phyloP scores from a whole-genome alignment of 192 early-diverging fungal species.

The Coemansia sp. region DNA sequence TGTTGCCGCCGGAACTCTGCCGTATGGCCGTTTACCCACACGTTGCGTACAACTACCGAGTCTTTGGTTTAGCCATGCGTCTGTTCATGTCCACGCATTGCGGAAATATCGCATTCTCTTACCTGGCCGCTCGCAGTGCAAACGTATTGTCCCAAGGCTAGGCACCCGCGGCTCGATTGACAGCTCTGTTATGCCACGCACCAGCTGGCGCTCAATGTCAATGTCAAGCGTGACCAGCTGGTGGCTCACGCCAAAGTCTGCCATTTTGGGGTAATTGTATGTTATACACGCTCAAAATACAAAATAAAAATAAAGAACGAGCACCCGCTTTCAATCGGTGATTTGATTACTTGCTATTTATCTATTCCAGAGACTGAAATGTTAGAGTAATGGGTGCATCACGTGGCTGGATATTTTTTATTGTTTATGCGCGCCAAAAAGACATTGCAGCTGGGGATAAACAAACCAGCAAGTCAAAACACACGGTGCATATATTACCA shows the following conservation, averaged over 20 bases:
- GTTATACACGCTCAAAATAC: neutral
- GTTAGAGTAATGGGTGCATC: no score
- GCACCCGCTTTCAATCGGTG: neutral
- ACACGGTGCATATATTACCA: no score
- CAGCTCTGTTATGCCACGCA: slow-evolving; percentile 52
- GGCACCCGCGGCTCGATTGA: slow-evolving; percentile 36
- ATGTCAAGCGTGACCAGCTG: slow-evolving; percentile 54
- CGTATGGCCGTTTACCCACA: slow-evolving; percentile 22
- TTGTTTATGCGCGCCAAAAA: no score
- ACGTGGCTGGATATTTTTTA: no score
- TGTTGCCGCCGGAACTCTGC: slow-evolving; percentile 24
- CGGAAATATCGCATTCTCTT: slow-evolving; percentile 7
- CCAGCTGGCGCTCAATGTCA: slow-evolving; percentile 27
- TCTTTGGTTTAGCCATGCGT: neutral
- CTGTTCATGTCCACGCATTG: no score
- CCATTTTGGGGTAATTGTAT: slow-evolving; percentile 11
- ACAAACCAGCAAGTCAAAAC: no score
- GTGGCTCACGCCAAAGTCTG: slow-evolving; percentile 37
- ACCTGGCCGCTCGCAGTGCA: slow-evolving; percentile 53
- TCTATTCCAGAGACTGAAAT: neutral
- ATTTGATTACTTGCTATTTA: neutral
- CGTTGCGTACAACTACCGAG: slow-evolving; percentile 23
- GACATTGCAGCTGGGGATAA: no score
- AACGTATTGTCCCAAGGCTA: slow-evolving; percentile 13
- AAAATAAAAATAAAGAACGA: neutral